A percentile compares a stretch with the other conserved stretches of the same genome.
Evolutionary conservation across 2,329 filamentous ascomycete genomes (phyloP).

Genomic region (Coniochaeta hoffmannii): DNA sequence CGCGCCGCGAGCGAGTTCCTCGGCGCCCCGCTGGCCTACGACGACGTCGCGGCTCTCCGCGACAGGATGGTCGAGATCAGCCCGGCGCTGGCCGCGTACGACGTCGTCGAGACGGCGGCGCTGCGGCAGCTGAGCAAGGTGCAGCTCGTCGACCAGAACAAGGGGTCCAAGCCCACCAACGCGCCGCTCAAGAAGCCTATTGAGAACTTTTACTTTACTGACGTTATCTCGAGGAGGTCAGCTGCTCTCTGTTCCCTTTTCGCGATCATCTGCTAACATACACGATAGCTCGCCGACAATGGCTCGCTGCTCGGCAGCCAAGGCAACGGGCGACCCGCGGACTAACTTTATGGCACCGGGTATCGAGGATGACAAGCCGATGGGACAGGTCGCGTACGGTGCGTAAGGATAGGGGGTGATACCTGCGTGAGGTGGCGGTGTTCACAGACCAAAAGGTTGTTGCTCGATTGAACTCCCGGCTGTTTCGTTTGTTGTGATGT

Average conservation of each 20-base stretch:
- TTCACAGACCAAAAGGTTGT: constrained; percentile 29
- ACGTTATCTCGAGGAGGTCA: constrained; percentile 91
- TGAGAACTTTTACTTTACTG: constrained; percentile 97
- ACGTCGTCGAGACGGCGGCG: constrained; percentile 77
- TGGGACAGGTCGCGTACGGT: constrained; percentile 55
- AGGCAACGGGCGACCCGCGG: constrained; percentile 71
- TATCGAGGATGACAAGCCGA: constrained; percentile 53
- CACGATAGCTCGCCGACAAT: constrained; percentile 86
- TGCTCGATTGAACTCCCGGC: constrained; percentile 10
- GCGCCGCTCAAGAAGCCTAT: constrained; percentile 75
- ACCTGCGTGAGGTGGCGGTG: not conserved
- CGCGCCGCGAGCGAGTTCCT: constrained; percentile 89
- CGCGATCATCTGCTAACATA: not conserved
- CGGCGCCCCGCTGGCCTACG: constrained; percentile 79
- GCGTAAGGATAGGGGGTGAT: constrained; percentile 26
- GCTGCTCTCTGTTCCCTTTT: constrained; percentile 21
- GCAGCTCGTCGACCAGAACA: constrained; percentile 94
- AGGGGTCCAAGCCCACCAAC: constrained; percentile 68
- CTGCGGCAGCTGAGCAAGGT: constrained; percentile 77
- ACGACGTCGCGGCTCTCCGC: constrained; percentile 80
- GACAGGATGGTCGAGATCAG: constrained; percentile 95
- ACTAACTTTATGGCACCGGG: constrained; percentile 75
- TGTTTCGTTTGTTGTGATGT: constrained; percentile 21
- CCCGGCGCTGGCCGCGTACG: constrained; percentile 81
- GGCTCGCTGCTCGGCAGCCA: constrained; percentile 92